Conservation (phyloP, 139 green algal genomes). For the Gonium pectorale region DNA sequence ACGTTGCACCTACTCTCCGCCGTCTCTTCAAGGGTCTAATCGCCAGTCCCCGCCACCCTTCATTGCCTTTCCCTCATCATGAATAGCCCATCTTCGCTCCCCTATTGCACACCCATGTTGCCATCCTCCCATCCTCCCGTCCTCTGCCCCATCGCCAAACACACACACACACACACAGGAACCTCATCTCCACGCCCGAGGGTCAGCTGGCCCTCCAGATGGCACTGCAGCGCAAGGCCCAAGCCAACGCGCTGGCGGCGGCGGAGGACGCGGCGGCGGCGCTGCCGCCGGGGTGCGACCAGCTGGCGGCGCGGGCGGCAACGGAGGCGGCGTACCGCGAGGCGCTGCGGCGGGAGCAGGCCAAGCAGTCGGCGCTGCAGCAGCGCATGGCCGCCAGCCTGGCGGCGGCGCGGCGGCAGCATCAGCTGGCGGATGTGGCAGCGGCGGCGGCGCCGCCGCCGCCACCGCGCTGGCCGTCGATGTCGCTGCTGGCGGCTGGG, state of each 20-base stretch:
- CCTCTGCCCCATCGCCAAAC: no score
- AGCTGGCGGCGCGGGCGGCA: neutral
- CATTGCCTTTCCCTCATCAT: neutral
- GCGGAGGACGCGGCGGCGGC: neutral
- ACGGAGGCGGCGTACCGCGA: neutral
- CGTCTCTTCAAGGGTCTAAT: no score
- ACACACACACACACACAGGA: neutral
- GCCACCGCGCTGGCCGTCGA: no score
- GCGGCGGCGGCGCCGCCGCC: neutral
- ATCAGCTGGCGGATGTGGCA: neutral
- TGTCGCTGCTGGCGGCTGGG: no score
- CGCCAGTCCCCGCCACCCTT: neutral
- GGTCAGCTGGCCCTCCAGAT: neutral
- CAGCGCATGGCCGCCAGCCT: neutral
- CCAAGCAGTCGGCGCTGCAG: neutral
- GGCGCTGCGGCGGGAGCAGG: neutral
- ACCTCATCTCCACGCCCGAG: neutral
- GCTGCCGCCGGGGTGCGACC: neutral
- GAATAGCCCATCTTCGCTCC: no score
- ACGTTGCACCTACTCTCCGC: no score
- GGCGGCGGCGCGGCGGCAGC: neutral
- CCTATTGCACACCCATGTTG: no score
- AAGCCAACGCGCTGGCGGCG: neutral
- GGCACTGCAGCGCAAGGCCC: constrained; percentile 14
- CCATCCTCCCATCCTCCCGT: neutral